Conservation (phyloP, 2,329 filamentous ascomycete species). For the Penicillium sp. region DNA sequence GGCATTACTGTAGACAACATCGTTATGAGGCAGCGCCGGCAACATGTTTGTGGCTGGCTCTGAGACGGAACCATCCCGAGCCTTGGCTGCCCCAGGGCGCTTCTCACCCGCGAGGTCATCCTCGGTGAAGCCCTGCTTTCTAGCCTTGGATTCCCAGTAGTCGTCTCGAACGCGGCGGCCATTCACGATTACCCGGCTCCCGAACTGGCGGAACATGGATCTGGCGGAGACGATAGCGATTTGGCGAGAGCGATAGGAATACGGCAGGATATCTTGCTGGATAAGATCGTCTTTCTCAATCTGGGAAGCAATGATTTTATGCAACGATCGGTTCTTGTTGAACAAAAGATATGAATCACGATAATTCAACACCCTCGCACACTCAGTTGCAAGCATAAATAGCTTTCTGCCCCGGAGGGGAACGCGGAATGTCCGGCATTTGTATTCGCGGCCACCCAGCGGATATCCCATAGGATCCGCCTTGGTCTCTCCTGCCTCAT, state of each 20-base stretch:
- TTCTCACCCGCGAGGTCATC: constrained; percentile 94
- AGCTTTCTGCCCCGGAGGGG: constrained; percentile 84
- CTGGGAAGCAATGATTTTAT: constrained; percentile 95
- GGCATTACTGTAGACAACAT: constrained; percentile 79
- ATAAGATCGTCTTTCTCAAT: constrained; percentile 95
- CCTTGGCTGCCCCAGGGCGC: constrained; percentile 81
- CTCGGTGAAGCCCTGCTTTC: constrained; percentile 96
- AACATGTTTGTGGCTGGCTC: constrained; percentile 52
- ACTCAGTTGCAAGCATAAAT: constrained; percentile 98
- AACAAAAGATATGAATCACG: constrained; percentile 96
- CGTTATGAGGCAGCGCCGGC: constrained; percentile 62
- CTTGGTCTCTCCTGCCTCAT: constrained; percentile 90
- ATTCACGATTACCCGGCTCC: constrained; percentile 81
- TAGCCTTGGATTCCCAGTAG: constrained; percentile 96
- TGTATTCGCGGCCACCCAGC: constrained; percentile 74
- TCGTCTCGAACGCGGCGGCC: constrained; percentile 89
- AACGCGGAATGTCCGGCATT: constrained; percentile 86
- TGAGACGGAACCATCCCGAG: constrained; percentile 68
- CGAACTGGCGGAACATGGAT: constrained; percentile 98
- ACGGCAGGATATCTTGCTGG: constrained; percentile 85
- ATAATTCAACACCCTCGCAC: constrained; percentile 84
- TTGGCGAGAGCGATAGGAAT: constrained; percentile 94
- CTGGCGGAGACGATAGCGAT: constrained; percentile 95
- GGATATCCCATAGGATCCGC: constrained; percentile 75
- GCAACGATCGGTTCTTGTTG: constrained; percentile 94